A percentile compares a stretch with the other conserved stretches of the same genome.
Evolutionary conservation across 768 basidiomycete genomes (phyloP).

Genomic region (Trametes coccinea): DNA sequence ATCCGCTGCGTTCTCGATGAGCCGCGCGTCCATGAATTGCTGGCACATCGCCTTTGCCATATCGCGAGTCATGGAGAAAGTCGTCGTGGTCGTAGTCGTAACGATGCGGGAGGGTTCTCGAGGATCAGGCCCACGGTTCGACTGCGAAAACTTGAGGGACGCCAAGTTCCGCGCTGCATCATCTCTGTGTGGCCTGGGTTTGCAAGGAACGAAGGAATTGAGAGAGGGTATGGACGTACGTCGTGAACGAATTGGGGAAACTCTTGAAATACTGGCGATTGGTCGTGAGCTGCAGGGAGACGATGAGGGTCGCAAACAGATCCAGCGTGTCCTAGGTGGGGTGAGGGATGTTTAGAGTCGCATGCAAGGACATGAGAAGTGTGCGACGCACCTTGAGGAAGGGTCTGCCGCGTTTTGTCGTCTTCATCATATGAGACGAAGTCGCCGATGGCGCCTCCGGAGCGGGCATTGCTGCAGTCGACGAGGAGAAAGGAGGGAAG

Average conservation of each 20-base stretch:
- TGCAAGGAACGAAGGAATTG: slow-evolving; percentile 3
- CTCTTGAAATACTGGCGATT: slow-evolving; percentile 97
- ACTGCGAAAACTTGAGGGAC: slow-evolving; percentile 97
- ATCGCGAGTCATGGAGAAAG: slow-evolving; percentile 99
- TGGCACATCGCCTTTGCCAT: slow-evolving; percentile 99
- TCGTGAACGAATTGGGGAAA: slow-evolving; percentile 93
- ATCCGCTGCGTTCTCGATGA: slow-evolving; percentile 96
- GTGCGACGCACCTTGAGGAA: slow-evolving; percentile 74
- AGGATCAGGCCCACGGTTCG: slow-evolving; percentile 97
- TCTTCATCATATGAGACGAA: slow-evolving; percentile 98
- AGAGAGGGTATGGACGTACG: slow-evolving; percentile 57
- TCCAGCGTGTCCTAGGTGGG: slow-evolving; percentile 87
- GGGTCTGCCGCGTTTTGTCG: slow-evolving; percentile 91
- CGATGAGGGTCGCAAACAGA: slow-evolving; percentile 94
- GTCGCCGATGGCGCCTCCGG: slow-evolving; percentile 50
- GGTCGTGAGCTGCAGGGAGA: slow-evolving; percentile 83
- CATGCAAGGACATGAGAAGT: slow-evolving; percentile 8
- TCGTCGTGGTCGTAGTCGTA: slow-evolving; percentile 98
- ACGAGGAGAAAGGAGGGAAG: slow-evolving; percentile 27
- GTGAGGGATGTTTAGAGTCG: slow-evolving; percentile 12
- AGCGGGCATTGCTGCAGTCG: slow-evolving; percentile 36
- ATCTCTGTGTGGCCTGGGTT: slow-evolving; percentile 57
- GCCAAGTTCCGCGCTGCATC: slow-evolving; percentile 93
- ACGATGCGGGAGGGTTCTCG: slow-evolving; percentile 97
- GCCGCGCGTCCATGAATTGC: slow-evolving; percentile 98